Percentiles rank a stretch among this genome's conserved stretches.
Evolutionary conservation across 441 rosid species (phyloP).

Genomic region (Biscutella auriculata): DNA sequence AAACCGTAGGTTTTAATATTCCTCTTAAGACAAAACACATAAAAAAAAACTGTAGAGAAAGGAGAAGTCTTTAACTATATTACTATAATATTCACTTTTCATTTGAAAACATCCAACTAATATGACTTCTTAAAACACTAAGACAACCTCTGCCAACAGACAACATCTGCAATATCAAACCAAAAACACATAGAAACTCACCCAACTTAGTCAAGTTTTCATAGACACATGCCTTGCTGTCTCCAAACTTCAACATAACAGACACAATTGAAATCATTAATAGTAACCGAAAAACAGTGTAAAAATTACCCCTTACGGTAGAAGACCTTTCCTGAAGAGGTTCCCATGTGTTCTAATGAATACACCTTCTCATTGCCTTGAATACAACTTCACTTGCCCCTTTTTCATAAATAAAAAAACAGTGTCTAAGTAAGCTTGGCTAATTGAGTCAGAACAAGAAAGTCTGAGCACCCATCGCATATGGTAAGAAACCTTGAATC

Average conservation of each 20-base stretch:
- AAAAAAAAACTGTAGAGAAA: no score
- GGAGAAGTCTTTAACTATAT: no score
- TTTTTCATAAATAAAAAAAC: slow-evolving; percentile 36
- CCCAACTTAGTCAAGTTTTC: slow-evolving; percentile 63
- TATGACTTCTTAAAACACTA: neutral
- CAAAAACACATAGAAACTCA: slow-evolving; percentile 8
- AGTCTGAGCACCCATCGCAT: no score
- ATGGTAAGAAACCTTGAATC: no score
- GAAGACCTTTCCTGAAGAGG: slow-evolving; percentile 73
- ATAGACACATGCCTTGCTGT: slow-evolving; percentile 66
- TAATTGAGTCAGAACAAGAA: neutral
- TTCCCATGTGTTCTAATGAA: slow-evolving; percentile 71
- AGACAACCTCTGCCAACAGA: neutral
- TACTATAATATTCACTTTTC: no score
- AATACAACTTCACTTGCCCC: slow-evolving; percentile 51
- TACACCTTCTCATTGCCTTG: slow-evolving; percentile 82
- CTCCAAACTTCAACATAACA: slow-evolving; percentile 37
- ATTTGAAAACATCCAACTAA: no score
- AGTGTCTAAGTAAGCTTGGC: neutral
- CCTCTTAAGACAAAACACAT: no score
- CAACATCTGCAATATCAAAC: no score
- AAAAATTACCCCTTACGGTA: slow-evolving; percentile 35
- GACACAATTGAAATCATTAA: neutral
- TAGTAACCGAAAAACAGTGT: no score
- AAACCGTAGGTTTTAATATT: no score